Evolutionary conservation across 75 land plant species (phyloP).

Genomic region (Pinus taeda): DNA sequence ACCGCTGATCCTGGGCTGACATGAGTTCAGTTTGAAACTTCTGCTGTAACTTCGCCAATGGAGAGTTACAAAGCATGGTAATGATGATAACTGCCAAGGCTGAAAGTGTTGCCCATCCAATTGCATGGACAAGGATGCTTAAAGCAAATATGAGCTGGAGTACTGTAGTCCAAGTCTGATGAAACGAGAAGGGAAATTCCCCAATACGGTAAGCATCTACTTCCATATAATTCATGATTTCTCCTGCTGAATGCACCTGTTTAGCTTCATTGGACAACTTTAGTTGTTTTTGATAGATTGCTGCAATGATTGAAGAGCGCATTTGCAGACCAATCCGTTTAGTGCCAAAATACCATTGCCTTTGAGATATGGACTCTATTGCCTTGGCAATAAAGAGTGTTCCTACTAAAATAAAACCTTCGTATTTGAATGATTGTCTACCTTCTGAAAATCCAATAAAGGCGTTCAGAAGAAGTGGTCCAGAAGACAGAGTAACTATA

Average conservation of each 20-base stretch:
- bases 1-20: slow-evolving; percentile 68
- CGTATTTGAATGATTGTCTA: slow-evolving; percentile 25
- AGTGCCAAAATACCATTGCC: slow-evolving; percentile 26
- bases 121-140: slow-evolving; percentile 42
- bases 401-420: slow-evolving; percentile 26
- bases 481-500: slow-evolving; percentile 28
- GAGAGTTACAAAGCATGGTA: slow-evolving; percentile 58
- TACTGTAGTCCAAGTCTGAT: slow-evolving; percentile 55
- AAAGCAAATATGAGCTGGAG: slow-evolving; percentile 56
- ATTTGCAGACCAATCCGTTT: slow-evolving; percentile 17
- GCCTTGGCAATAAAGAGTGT: slow-evolving; percentile 28
- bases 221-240: slow-evolving; percentile 50
- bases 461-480: slow-evolving; percentile 34
- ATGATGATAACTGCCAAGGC: slow-evolving; percentile 39
- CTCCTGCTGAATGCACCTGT: slow-evolving; percentile 33
- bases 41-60: slow-evolving; percentile 48
- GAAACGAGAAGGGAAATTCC: slow-evolving; percentile 47
- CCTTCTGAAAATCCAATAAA: slow-evolving; percentile 48
- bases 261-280: slow-evolving; percentile 23
- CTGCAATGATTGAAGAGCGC: slow-evolving; percentile 12
- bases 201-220: slow-evolving; percentile 67
- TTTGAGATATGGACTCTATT: slow-evolving; percentile 16
- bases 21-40: slow-evolving; percentile 53
- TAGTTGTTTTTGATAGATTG: slow-evolving; percentile 23
- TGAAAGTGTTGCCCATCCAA: slow-evolving; percentile 49